A percentile compares a stretch with the other conserved stretches of the same genome.
These are phyloP conservation scores for Endoconidiophora polonica DNA, from an alignment of 2,329 filamentous ascomycete genomes.

Conservation along the genomic window DNA sequence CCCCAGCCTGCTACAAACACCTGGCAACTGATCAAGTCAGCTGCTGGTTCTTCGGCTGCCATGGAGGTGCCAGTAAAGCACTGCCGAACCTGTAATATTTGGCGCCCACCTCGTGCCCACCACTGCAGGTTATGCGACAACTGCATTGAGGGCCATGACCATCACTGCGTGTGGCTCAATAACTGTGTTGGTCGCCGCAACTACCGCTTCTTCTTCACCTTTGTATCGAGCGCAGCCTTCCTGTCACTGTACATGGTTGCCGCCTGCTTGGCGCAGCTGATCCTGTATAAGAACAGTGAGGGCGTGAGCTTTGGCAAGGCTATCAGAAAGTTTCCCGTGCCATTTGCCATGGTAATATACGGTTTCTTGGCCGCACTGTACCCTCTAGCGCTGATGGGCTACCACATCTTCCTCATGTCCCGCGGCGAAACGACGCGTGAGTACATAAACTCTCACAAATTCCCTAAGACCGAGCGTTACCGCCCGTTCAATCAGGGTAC, in stretches of 20 bases:
- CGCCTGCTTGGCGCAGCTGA: conserved; percentile 63
- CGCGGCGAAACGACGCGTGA: conserved; percentile 90
- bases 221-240: conserved; percentile 64
- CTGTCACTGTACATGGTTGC: conserved; percentile 61
- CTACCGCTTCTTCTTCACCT: conserved; percentile 94
- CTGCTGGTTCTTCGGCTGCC: conserved; percentile 56
- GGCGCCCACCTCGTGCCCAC: conserved; percentile 87
- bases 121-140: conserved; percentile 96
- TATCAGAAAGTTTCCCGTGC: conserved; percentile 55
- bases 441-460: conserved; percentile 92
- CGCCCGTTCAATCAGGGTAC: conserved; percentile 72
- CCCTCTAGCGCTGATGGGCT: conserved; percentile 65
- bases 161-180: conserved; percentile 98
- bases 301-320: conserved; percentile 50
- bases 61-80: conserved; percentile 99
- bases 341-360: conserved; percentile 81
- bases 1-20: conserved; percentile 77
- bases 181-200: conserved; percentile 95
- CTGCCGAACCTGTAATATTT: conserved; percentile 94
- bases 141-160: conserved; percentile 91
- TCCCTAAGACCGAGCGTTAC: conserved; percentile 79
- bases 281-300: conserved; percentile 51
- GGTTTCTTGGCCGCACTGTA: conserved; percentile 60
- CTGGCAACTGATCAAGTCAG: conserved; percentile 81
- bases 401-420: conserved; percentile 82